A percentile compares a stretch with the other conserved stretches of the same genome.
Conservation (phyloP, 768 basidiomycete species). For the Daedaleopsis nitida region DNA sequence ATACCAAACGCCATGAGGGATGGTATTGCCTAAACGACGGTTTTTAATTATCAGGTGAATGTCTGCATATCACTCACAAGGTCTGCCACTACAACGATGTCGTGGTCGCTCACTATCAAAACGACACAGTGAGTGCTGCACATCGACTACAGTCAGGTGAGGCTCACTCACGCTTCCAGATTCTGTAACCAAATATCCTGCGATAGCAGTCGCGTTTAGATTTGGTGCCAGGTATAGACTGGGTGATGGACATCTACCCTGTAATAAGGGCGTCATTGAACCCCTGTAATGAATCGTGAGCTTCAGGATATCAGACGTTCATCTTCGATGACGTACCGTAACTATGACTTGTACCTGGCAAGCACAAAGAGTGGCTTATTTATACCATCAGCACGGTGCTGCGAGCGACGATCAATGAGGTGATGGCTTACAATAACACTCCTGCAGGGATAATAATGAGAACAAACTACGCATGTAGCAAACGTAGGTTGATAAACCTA, state of each 20-base stretch:
- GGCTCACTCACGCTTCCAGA: not conserved
- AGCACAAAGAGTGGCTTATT: not conserved
- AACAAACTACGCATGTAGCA: not conserved
- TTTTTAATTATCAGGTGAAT: too few relatives aligned
- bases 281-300: not conserved
- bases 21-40: not conserved
- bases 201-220: too few relatives aligned
- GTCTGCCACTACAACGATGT: not conserved
- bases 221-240: too few relatives aligned
- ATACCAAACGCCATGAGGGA: not conserved
- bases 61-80: not conserved
- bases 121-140: not conserved
- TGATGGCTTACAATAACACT: constrained; percentile 8
- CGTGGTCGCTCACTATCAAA: not conserved
- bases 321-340: not conserved
- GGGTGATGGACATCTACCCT: not conserved
- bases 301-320: not conserved
- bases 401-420: not conserved
- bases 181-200: constrained; percentile 4
- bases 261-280: not conserved
- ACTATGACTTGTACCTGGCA: not conserved
- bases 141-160: too few relatives aligned
- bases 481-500: too few relatives aligned
- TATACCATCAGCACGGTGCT: not conserved
- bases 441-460: constrained; percentile 1